Base-by-base conservation (phyloP, 148 eudicot genomes). In the Diospyros lotus region DNA sequence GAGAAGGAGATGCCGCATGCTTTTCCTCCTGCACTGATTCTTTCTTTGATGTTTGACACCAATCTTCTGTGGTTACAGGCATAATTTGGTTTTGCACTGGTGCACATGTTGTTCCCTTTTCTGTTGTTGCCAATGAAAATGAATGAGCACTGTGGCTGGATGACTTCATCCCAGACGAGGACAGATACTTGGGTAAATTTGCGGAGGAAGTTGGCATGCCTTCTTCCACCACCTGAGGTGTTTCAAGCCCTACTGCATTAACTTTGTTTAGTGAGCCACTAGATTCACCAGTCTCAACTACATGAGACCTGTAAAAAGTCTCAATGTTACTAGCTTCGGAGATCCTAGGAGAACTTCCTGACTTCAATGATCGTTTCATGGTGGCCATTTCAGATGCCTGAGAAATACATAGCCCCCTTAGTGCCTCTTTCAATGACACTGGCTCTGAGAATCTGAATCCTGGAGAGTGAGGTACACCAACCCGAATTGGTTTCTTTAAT, bases 351-450 rank as follows among this genome's bases (percentile, higher is more conserved):
- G 97, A 84, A 72, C 83, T 83, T n/a, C 80, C 79, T 13, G 89
- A 45, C 85, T 84, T 87, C 4, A 87, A 82, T 65, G 83, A 76
- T 38, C 94, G 80, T 82, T 87, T 95, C 77, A 88, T 75, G 58
- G 97, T 90, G 40, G 98, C 97, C 90, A 86, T 84, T 84, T 95
- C 96, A 42, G 98, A 93, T 67, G 97, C 96, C 78, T 95, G 97
- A 75, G 98, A 92, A 77, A 95, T 90, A 84, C 94, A 92, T 48
- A 92, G 80, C 17, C 98, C 97, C 76, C 98, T 83, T 51, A 95
- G 79, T 58, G 98, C 98, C 81, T 95, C 92, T 77, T 95, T 95
- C 40, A 95, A 73, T 54, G 93, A 92, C 72, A 86, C 86, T 41
- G 91, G 86, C 79, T 91, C 97, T 4, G 97, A 84, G 77, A 86